phyloP scores from a whole-genome alignment of 1,139 yeast species.

The Lizanozyma gosingica region DNA sequence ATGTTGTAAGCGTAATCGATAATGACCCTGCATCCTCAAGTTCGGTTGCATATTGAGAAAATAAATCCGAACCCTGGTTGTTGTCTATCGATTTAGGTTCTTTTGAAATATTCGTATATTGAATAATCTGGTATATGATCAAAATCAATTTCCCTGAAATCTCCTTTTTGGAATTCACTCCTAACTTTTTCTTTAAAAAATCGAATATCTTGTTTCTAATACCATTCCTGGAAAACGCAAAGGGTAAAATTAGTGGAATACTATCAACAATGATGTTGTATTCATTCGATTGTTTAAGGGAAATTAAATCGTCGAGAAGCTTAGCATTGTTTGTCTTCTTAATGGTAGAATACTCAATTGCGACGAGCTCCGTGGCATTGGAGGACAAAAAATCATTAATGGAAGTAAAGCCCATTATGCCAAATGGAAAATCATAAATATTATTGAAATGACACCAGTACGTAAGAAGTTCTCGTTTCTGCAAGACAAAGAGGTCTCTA shows the following conservation, averaged over 20 bases:
- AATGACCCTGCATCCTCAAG: neutral
- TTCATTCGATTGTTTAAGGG: slow-evolving; percentile 2
- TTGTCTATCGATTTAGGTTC: neutral
- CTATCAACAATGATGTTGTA: slow-evolving; percentile 20
- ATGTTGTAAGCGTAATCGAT: neutral
- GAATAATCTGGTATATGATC: slow-evolving; percentile 13
- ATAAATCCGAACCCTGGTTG: neutral
- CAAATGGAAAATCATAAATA: slow-evolving; percentile 29
- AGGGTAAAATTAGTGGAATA: slow-evolving; percentile 29
- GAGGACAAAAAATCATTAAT: slow-evolving; percentile 17
- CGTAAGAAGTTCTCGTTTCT: slow-evolving; percentile 24
- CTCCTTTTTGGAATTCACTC: slow-evolving; percentile 8
- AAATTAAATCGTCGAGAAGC: neutral
- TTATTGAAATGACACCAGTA: slow-evolving; percentile 32
- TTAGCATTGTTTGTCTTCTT: slow-evolving; percentile 5
- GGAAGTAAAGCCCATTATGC: slow-evolving; percentile 24
- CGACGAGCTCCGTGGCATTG: slow-evolving; percentile 25
- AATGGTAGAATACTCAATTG: slow-evolving; percentile 22
- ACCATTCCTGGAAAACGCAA: slow-evolving; percentile 39
- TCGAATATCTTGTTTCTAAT: slow-evolving; percentile 27
- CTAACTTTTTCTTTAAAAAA: slow-evolving; percentile 8
- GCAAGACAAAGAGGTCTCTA: slow-evolving; percentile 17
- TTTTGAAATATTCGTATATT: neutral
- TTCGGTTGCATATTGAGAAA: neutral
- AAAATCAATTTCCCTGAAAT: slow-evolving; percentile 11